Percentiles rank a stretch among this genome's conserved stretches.
phyloP scores from a whole-genome alignment of 2,329 filamentous ascomycete species.

The Apiospora rasikravindrae region DNA sequence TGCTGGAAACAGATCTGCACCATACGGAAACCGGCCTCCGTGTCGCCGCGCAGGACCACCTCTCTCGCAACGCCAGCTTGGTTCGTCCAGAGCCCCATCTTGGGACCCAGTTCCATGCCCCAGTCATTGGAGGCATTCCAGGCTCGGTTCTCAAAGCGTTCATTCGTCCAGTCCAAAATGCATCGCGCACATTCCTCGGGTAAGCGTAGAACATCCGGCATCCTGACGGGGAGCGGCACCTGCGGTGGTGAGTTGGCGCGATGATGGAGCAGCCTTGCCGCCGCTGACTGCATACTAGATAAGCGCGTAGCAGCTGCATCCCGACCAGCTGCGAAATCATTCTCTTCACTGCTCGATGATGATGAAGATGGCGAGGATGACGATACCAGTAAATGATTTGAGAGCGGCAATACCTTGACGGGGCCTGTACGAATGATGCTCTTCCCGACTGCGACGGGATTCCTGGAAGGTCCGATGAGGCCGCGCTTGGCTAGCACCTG shows the following conservation, averaged over 20 bases:
- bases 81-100: slow-evolving; percentile 15
- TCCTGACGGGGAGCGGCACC: background rate
- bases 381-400: background rate
- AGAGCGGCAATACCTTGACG: background rate
- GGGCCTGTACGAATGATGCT: slow-evolving; percentile 3
- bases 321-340: background rate
- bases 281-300: background rate
- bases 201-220: slow-evolving; percentile 3
- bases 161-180: slow-evolving; percentile 16
- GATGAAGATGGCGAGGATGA: background rate
- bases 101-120: background rate
- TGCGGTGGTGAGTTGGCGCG: slow-evolving; percentile 5
- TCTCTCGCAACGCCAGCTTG: slow-evolving; percentile 18
- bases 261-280: background rate
- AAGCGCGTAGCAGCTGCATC: background rate
- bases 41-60: slow-evolving; percentile 19
- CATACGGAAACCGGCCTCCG: slow-evolving; percentile 19
- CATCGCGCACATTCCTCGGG: slow-evolving; percentile 20
- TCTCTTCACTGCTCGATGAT: background rate
- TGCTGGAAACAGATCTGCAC: slow-evolving; percentile 21
- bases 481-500: background rate
- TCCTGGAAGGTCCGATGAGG: background rate
- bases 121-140: slow-evolving; percentile 15
- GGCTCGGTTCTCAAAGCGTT: background rate
- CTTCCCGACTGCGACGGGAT: background rate